phyloP scores from a whole-genome alignment of 2,329 filamentous ascomycete genomes.

The Penicillium sp. region DNA sequence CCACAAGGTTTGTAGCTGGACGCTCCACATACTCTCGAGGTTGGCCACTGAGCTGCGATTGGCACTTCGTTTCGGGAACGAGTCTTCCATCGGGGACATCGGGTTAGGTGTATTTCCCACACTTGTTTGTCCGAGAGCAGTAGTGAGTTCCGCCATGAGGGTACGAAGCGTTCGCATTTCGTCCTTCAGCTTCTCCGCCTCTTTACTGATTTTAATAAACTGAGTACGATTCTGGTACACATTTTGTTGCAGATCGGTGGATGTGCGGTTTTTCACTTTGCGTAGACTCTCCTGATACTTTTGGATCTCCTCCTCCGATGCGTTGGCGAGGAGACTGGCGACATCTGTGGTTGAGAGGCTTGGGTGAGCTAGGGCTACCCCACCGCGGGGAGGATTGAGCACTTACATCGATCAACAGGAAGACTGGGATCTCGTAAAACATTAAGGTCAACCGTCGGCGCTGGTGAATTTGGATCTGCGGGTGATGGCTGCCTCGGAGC shows the following conservation, averaged over 20 bases:
- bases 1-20: slow-evolving; percentile 78
- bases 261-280: slow-evolving; percentile 75
- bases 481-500: slow-evolving; percentile 48
- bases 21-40: slow-evolving; percentile 68
- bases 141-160: slow-evolving; percentile 89
- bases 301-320: slow-evolving; percentile 82
- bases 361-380: slow-evolving; percentile 13
- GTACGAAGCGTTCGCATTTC: slow-evolving; percentile 92
- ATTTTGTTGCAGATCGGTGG: slow-evolving; percentile 86
- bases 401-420: slow-evolving; percentile 74
- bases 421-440: slow-evolving; percentile 79
- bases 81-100: slow-evolving; percentile 55
- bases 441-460: slow-evolving; percentile 71
- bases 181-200: slow-evolving; percentile 94
- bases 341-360: slow-evolving; percentile 38
- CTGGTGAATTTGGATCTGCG: slow-evolving; percentile 57
- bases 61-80: slow-evolving; percentile 57
- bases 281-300: slow-evolving; percentile 76
- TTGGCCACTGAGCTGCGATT: slow-evolving; percentile 89
- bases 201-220: slow-evolving; percentile 99
- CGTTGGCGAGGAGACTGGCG: slow-evolving; percentile 73
- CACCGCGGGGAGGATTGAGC: not conserved
- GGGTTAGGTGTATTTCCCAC: slow-evolving; percentile 57
- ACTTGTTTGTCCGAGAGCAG: slow-evolving; percentile 57
- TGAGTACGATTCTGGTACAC: slow-evolving; percentile 96